These are phyloP conservation scores for Hypoxylon sp. DNA, from an alignment of 2,329 filamentous ascomycete species.

Conservation along the genomic window DNA sequence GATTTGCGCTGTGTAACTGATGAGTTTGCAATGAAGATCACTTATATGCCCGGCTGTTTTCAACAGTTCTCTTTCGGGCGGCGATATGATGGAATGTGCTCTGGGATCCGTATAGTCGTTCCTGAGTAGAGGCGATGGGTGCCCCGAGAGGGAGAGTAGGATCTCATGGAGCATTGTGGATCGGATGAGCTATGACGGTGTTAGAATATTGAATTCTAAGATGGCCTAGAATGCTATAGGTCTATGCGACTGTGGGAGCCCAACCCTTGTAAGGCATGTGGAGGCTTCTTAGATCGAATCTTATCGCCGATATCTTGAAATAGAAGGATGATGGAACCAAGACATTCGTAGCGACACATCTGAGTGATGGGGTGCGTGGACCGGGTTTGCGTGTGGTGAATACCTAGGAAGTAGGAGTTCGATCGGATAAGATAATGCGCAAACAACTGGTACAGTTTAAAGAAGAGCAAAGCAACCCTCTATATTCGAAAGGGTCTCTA, in stretches of 20 bases:
- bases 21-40: constrained; percentile 81
- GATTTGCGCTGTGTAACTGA: constrained; percentile 76
- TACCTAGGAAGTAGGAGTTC: background rate
- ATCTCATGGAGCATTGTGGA: constrained; percentile 94
- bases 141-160: constrained; percentile 93
- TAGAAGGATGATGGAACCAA: constrained; percentile 66
- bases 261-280: constrained; percentile 50
- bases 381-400: constrained; percentile 5
- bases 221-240: constrained; percentile 22
- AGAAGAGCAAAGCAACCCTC: constrained; percentile 4
- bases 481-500: background rate
- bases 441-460: background rate
- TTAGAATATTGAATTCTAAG: constrained; percentile 44
- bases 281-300: constrained; percentile 56
- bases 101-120: constrained; percentile 62
- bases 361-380: constrained; percentile 26
- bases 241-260: constrained; percentile 21
- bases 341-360: constrained; percentile 70
- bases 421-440: background rate
- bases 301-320: constrained; percentile 61
- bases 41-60: constrained; percentile 83
- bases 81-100: constrained; percentile 71
- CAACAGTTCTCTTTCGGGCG: constrained; percentile 87
- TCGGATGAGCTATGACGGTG: constrained; percentile 39
- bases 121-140: constrained; percentile 89